Percentiles rank a stretch among this genome's conserved stretches.
These are phyloP conservation scores for Linnemannia schmuckeri DNA, from an alignment of 192 early-diverging fungal species.

Conservation along the genomic window DNA sequence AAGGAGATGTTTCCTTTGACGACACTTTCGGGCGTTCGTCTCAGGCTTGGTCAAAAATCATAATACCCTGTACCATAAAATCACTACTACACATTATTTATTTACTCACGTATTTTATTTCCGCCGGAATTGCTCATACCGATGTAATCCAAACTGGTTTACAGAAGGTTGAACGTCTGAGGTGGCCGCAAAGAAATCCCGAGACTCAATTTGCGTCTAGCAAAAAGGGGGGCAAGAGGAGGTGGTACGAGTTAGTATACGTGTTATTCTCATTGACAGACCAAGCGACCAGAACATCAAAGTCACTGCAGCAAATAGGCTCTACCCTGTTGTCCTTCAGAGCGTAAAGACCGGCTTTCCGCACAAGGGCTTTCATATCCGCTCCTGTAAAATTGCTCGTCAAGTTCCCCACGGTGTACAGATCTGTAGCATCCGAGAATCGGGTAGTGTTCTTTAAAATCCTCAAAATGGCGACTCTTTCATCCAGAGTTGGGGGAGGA, in stretches of 20 bases:
- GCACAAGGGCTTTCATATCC: conserved; percentile 73
- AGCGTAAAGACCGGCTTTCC: conserved; percentile 69
- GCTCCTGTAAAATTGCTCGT: conserved; percentile 75
- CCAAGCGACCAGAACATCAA: neutral
- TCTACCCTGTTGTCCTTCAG: conserved; percentile 56
- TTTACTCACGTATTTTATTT: neutral
- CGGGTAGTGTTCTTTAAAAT: conserved; percentile 56
- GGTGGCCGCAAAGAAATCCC: conserved; percentile 42
- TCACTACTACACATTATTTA: neutral
- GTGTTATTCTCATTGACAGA: neutral
- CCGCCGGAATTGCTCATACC: conserved; percentile 41
- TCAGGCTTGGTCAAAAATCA: neutral
- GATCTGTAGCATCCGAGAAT: conserved; percentile 47
- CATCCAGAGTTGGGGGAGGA: conserved; percentile 66
- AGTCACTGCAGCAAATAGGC: neutral
- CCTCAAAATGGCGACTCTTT: conserved; percentile 76
- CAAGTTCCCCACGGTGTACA: conserved; percentile 57
- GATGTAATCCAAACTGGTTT: conserved; percentile 33
- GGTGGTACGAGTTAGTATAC: neutral
- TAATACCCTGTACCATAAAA: neutral
- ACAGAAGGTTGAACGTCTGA: conserved; percentile 45
- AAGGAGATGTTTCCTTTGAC: neutral
- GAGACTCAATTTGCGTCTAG: conserved; percentile 40
- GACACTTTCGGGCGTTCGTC: neutral
- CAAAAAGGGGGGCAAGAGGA: neutral